A percentile compares a stretch with the other conserved stretches of the same genome.
Conservation (phyloP, 352 stramenopile species). For the Peronosclerospora sorghi region DNA sequence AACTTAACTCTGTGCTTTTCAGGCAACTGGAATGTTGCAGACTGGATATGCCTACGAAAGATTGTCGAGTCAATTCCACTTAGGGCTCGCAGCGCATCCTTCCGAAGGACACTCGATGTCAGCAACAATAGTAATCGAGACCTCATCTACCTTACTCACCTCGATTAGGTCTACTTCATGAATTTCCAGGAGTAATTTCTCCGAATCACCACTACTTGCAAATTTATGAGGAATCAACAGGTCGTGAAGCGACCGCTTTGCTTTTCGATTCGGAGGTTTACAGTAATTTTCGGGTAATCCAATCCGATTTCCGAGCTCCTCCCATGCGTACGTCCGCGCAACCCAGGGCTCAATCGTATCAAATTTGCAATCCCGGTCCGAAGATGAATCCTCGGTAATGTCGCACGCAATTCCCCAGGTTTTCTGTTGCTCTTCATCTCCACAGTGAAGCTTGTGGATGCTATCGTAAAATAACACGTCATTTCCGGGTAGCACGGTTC, state of each 20-base stretch:
- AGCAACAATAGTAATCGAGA: not conserved
- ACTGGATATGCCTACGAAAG: constrained; percentile 29
- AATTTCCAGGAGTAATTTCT: constrained; percentile 23
- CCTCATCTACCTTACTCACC: constrained; percentile 21
- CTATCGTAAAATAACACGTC: constrained; percentile 25
- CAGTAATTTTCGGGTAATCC: constrained; percentile 11
- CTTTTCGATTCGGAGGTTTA: constrained; percentile 5
- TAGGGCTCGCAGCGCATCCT: constrained; percentile 50
- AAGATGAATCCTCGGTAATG: constrained; percentile 29
- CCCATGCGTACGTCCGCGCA: constrained; percentile 26
- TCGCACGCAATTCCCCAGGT: constrained; percentile 17
- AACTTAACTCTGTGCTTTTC: constrained; percentile 31
- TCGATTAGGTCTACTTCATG: constrained; percentile 47
- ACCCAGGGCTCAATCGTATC: constrained; percentile 21
- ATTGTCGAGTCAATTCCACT: constrained; percentile 55
- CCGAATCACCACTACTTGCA: constrained; percentile 1
- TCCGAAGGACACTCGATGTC: constrained; percentile 2
- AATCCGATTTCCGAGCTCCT: constrained; percentile 27
- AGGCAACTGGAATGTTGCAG: constrained; percentile 37
- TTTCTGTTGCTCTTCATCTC: constrained; percentile 1
- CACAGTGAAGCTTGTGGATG: constrained; percentile 16
- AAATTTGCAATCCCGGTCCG: constrained; percentile 13
- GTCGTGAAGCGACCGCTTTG: constrained; percentile 12
- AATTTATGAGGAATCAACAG: constrained; percentile 16
- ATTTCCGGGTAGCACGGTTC: constrained; percentile 2